Percentiles rank a stretch among this genome's conserved stretches.
Conservation (phyloP, 805 yeast species). For the Metschnikowia baotianmanensis region DNA sequence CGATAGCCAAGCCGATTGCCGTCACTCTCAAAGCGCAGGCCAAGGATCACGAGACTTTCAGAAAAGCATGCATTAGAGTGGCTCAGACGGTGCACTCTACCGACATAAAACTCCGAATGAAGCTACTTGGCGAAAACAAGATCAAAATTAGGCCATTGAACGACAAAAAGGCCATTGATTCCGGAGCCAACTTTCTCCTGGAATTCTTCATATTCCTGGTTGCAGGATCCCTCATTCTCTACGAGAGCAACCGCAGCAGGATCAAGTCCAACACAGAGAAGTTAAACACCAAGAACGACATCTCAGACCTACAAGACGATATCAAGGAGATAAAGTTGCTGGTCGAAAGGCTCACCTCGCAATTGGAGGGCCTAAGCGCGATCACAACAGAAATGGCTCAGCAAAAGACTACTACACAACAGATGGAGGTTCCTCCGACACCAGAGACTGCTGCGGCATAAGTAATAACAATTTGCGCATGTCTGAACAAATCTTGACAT, state of each 20-base stretch:
- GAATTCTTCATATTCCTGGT: constrained; percentile 77
- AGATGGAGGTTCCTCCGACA: background rate
- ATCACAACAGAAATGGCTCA: constrained; percentile 2
- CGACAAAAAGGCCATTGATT: constrained; percentile 77
- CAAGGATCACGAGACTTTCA: constrained; percentile 64
- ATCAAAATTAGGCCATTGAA: constrained; percentile 71
- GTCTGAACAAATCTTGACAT: constrained; percentile 4
- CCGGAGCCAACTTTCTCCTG: constrained; percentile 75
- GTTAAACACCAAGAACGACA: constrained; percentile 71
- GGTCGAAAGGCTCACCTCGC: constrained; percentile 15
- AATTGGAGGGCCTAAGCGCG: constrained; percentile 13
- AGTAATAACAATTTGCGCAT: background rate
- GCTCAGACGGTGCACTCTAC: constrained; percentile 72
- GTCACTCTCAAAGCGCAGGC: constrained; percentile 71
- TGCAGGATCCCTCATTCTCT: constrained; percentile 72
- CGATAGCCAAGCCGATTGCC: constrained; percentile 79
- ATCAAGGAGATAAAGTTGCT: constrained; percentile 50
- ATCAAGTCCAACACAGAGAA: constrained; percentile 60
- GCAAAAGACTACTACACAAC: background rate
- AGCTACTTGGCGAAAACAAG: constrained; percentile 52
- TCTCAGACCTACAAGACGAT: constrained; percentile 65
- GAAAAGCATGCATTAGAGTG: constrained; percentile 57
- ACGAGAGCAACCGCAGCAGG: constrained; percentile 66
- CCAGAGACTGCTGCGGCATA: background rate
- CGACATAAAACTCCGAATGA: constrained; percentile 61